Percentiles rank a stretch among this genome's conserved stretches.
These are phyloP conservation scores for Cenchrus fungigraminus DNA, from an alignment of 176 grass and related monocot species.

Conservation along the genomic window DNA sequence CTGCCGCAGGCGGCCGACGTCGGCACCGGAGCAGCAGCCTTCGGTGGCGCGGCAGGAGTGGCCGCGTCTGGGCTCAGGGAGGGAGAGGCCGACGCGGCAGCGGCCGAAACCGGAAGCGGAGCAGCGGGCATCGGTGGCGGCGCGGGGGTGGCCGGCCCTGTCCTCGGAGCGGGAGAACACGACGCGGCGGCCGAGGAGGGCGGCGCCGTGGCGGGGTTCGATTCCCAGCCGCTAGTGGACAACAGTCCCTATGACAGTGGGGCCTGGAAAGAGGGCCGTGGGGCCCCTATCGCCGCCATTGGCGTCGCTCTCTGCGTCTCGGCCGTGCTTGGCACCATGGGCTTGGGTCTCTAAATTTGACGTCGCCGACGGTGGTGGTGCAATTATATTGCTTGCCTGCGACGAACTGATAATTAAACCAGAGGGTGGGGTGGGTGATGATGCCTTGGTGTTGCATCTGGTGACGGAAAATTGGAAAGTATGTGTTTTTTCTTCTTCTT, in stretches of 20 bases:
- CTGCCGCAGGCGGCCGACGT: constrained; percentile 38
- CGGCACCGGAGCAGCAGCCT: not conserved
- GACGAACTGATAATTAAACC: not conserved
- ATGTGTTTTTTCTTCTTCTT: not conserved
- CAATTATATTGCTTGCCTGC: not conserved
- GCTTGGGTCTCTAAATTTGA: not conserved
- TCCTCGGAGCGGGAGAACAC: too few species aligned
- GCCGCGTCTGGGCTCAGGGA: not conserved
- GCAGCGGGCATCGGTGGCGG: not conserved
- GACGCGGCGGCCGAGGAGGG: too few species aligned
- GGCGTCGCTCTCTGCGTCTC: not conserved
- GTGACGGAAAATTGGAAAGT: not conserved
- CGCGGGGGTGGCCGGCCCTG: too few species aligned
- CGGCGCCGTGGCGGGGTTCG: constrained; percentile 40
- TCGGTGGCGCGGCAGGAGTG: not conserved
- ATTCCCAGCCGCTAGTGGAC: constrained; percentile 68
- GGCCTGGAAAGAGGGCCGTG: constrained; percentile 25
- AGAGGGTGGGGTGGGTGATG: not conserved
- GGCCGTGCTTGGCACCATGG: constrained; percentile 15
- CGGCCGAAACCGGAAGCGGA: not conserved
- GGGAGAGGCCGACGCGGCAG: constrained; percentile 2
- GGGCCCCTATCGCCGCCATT: constrained; percentile 2
- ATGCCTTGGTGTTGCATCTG: not conserved
- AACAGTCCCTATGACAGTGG: constrained; percentile 85
- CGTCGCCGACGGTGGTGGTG: not conserved